These are phyloP conservation scores for Verticillium nubilum DNA, from an alignment of 2,329 filamentous ascomycete genomes.

Conservation along the genomic window DNA sequence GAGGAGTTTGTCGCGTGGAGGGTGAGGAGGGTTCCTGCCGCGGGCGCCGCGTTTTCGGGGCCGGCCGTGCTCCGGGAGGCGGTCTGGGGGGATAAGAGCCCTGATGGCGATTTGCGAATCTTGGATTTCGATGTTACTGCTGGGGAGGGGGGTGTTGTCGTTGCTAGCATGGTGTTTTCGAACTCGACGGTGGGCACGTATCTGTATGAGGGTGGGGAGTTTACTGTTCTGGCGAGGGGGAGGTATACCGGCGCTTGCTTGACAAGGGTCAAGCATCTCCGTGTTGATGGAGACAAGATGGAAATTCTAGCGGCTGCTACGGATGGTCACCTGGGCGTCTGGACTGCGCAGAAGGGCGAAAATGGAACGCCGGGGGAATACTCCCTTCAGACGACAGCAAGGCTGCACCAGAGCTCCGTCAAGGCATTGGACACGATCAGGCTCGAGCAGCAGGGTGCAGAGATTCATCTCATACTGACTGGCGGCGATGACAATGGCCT, in stretches of 20 bases:
- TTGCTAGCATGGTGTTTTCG: conserved; percentile 71
- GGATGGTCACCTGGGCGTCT: conserved; percentile 69
- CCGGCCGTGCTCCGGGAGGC: conserved; percentile 54
- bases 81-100: conserved; percentile 42
- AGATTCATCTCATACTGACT: conserved; percentile 53
- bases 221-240: conserved; percentile 45
- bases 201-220: conserved; percentile 37
- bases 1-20: conserved; percentile 91
- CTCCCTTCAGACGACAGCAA: conserved; percentile 24
- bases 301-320: conserved; percentile 67
- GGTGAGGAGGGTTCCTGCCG: conserved; percentile 30
- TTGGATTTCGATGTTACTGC: conserved; percentile 49
- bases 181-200: conserved; percentile 72
- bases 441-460: conserved; percentile 8
- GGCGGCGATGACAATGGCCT: conserved; percentile 88
- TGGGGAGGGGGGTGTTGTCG: conserved; percentile 39
- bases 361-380: conserved; percentile 13
- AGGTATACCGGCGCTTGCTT: conserved; percentile 70
- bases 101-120: conserved; percentile 66
- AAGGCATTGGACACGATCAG: conserved; percentile 53
- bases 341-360: conserved; percentile 27
- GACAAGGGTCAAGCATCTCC: conserved; percentile 54
- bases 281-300: conserved; percentile 15
- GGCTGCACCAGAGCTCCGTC: conserved; percentile 75
- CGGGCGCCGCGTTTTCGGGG: conserved; percentile 37